Conservation (phyloP, 495 filamentous ascomycete genomes). For the Penicillium arizonense region DNA sequence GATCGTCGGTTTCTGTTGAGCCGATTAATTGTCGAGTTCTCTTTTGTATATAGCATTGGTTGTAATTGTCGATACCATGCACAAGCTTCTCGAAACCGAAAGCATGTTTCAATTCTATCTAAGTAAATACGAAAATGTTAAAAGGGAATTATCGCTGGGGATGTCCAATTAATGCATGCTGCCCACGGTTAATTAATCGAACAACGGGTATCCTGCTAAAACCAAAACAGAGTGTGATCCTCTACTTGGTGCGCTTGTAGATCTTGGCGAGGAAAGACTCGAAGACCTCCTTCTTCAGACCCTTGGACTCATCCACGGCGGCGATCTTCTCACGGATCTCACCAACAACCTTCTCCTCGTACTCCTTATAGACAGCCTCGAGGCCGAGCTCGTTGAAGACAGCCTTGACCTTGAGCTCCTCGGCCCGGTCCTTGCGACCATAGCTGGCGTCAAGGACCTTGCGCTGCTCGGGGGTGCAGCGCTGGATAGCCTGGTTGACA, state of each 20-base stretch:
- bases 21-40: neutral
- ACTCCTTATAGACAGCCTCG: slow-evolving; percentile 76
- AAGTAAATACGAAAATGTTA: neutral
- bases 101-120: neutral
- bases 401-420: slow-evolving; percentile 82
- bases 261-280: slow-evolving; percentile 92
- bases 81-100: neutral
- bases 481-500: slow-evolving; percentile 85
- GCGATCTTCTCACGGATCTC: slow-evolving; percentile 74
- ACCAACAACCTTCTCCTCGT: slow-evolving; percentile 79
- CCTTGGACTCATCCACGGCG: slow-evolving; percentile 76
- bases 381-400: slow-evolving; percentile 82
- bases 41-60: no score
- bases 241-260: slow-evolving; percentile 90
- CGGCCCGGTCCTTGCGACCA: slow-evolving; percentile 77
- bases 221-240: slow-evolving; percentile 1
- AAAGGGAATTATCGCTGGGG: neutral
- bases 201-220: slow-evolving; percentile 17
- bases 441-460: slow-evolving; percentile 79
- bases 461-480: slow-evolving; percentile 77
- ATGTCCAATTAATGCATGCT: neutral
- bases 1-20: no score
- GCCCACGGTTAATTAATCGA: neutral
- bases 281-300: slow-evolving; percentile 86
- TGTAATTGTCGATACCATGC: neutral